phyloP scores from a whole-genome alignment of 2,329 filamentous ascomycete species.

The Fusarium agapanthi region DNA sequence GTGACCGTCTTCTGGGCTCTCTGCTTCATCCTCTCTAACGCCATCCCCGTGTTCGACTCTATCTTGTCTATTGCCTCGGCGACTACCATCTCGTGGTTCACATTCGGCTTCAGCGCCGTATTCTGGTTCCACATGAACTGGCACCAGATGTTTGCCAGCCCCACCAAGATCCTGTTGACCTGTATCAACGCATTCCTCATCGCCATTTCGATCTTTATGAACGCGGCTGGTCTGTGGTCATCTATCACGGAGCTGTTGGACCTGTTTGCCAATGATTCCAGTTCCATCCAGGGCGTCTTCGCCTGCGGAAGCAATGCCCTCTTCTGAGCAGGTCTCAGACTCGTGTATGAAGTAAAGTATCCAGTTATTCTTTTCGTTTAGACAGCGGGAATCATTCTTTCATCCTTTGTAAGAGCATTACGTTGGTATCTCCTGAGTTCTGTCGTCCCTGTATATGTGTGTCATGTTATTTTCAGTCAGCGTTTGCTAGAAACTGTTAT shows the following conservation, averaged over 20 bases:
- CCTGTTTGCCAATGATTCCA: constrained; percentile 42
- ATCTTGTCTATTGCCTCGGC: constrained; percentile 50
- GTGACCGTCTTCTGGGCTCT: constrained; percentile 48
- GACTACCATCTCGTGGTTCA: constrained; percentile 50
- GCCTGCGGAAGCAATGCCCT: constrained; percentile 48
- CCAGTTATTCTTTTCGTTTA: constrained; percentile 24
- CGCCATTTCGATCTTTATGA: constrained; percentile 47
- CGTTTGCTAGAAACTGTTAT: constrained; percentile 36
- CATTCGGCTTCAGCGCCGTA: constrained; percentile 48
- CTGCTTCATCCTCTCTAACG: constrained; percentile 48
- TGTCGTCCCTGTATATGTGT: constrained; percentile 37
- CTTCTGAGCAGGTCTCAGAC: constrained; percentile 39
- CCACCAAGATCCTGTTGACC: constrained; percentile 43
- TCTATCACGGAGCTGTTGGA: constrained; percentile 46
- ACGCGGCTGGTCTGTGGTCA: constrained; percentile 48
- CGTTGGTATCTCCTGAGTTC: constrained; percentile 4
- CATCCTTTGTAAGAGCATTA: constrained; percentile 26
- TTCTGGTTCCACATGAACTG: constrained; percentile 51
- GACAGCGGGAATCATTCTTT: constrained; percentile 24
- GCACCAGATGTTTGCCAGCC: constrained; percentile 42
- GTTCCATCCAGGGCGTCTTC: constrained; percentile 45
- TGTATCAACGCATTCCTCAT: constrained; percentile 46
- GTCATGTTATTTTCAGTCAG: constrained; percentile 35
- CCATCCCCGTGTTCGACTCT: constrained; percentile 51
- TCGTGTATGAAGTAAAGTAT: constrained; percentile 8